Evolutionary conservation across 306 rosid species (phyloP).

Genomic region (Alnus rubra): DNA sequence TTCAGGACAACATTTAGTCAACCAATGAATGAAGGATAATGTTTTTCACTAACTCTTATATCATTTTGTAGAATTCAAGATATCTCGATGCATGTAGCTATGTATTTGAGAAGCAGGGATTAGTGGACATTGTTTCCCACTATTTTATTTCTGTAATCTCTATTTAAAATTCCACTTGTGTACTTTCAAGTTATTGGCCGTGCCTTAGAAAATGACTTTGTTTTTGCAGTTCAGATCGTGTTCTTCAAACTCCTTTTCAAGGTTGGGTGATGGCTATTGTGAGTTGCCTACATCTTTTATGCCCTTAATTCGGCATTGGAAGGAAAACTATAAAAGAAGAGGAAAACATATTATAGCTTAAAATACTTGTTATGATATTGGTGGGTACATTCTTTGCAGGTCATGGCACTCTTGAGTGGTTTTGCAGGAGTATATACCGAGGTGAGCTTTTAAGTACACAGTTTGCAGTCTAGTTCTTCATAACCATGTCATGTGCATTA

Average conservation of each 20-base stretch:
- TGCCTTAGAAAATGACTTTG: constrained; percentile 17
- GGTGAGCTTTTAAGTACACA: constrained; percentile 50
- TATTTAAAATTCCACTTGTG: constrained; percentile 11
- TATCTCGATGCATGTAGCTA: constrained; percentile 6
- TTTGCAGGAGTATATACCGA: constrained; percentile 96
- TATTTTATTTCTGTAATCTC: constrained; percentile 5
- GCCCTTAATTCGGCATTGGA: constrained; percentile 14
- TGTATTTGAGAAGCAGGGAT: constrained; percentile 12
- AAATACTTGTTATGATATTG: constrained; percentile 18
- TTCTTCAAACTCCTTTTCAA: too few species aligned
- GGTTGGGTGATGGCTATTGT: too few species aligned
- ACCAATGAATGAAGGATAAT: constrained; percentile 17
- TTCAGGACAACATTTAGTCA: neutral
- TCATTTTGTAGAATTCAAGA: neutral
- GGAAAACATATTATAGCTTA: constrained; percentile 9
- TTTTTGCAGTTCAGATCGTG: constrained; percentile 71
- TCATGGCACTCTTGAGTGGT: constrained; percentile 97
- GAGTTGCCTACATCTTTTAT: neutral
- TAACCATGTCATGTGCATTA: constrained; percentile 6
- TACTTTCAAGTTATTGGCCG: constrained; percentile 13
- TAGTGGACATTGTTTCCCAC: neutral
- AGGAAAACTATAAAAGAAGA: constrained; percentile 1
- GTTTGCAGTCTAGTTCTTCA: constrained; percentile 17
- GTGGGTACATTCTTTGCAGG: constrained; percentile 47
- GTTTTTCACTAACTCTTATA: neutral